These are phyloP conservation scores for apple (Malus domestica) DNA, from an alignment of 306 rosid species.

Conservation along the genomic window ASM211411v1 NC_041797.1:32306501-32307000, in stretches of 20 bases:
- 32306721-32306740: background rate
- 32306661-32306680: constrained; percentile 53
- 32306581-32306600: constrained; percentile 69
- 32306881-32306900: background rate
- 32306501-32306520: constrained; percentile 47
- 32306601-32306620: constrained; percentile 77
- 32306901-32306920: background rate
- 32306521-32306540: constrained; percentile 37
- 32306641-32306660: constrained; percentile 49
- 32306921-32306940: constrained; percentile 2
- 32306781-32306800: too few species aligned
- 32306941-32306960: constrained; percentile 24
- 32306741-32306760: background rate
- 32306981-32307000: constrained; percentile 56
- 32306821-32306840: too few species aligned
- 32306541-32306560: constrained; percentile 55
- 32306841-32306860: too few species aligned
- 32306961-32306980: constrained; percentile 48
- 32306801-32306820: too few species aligned
- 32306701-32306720: background rate
- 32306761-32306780: too few species aligned
- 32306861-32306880: background rate
- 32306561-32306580: constrained; percentile 53
- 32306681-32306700: background rate
- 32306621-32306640: constrained; percentile 58